Evolutionary conservation across 331 rosid genomes (phyloP), one percentile per base, ranked within the genome.

Genomic region (Arachis monticola): DNA sequence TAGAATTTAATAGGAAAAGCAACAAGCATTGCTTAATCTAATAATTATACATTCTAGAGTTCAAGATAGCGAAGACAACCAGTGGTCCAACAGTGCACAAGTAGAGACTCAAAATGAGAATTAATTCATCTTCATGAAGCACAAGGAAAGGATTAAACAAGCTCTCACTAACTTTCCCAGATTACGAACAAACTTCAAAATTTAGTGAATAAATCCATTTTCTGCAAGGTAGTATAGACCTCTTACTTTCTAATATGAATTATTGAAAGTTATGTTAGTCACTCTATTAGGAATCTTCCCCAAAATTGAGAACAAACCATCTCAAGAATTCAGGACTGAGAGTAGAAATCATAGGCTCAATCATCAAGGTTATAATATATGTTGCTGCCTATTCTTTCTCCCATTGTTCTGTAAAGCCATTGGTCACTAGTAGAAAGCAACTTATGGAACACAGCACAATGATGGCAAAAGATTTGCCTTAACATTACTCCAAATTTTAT

Each of bases 311-410:
- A 46, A 62, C 7, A 61, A 10, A 51, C 7, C 52, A 47, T 52
- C 40, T 69, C 30, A 55, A 58, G 40, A 51, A 56, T 14, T 64
- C 67, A 51, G 9, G 27, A 61, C 60, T 3, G 41, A 35, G 6
- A 22, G 41, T 1, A 72, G 51, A 72, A 45, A n/a, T 57, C 35
- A 10, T 35, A 35, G 40, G 40, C 4, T 35, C 52, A 67, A 10
- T 48, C 66, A 35, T 80, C 77, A 61, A 61, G 8, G 46, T 68
- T 48, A 60, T 32, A 10, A 73, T 60, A 73, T 60, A 32, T 17
- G 8, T 7, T 1, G 40, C 60, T 79, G 50, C 71, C 56, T 65
- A 51, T 7, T 67, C 42, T 45, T 44, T 51, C 30, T 59, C 69
- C 59, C 10, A 42, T 67, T 66, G 40, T 48, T 73, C 62, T 13